Percentiles rank a stretch among this genome's conserved stretches.
Evolutionary conservation across 1,139 yeast genomes (phyloP).

Genomic region (Hyphopichia buzzinii): DNA sequence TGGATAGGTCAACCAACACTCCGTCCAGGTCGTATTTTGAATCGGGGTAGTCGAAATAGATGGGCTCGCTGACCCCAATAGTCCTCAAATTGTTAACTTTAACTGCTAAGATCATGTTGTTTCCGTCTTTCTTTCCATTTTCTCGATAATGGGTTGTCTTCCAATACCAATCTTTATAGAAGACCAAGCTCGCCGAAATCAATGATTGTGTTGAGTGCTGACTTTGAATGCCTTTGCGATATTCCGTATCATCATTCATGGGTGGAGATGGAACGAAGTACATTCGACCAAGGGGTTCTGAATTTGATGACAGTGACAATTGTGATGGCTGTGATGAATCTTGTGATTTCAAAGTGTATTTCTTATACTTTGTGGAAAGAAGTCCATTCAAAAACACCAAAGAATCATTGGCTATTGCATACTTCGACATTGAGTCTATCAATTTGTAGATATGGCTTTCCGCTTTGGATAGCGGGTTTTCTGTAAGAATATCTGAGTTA

Average conservation of each 20-base stretch:
- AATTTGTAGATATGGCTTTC: conserved; percentile 30
- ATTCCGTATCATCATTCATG: conserved; percentile 6
- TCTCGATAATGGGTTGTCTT: conserved; percentile 22
- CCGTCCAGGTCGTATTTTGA: conserved; percentile 7
- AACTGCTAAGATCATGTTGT: conserved; percentile 19
- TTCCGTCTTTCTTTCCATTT: conserved; percentile 2
- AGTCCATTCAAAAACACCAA: conserved; percentile 9
- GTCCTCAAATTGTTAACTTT: conserved; percentile 13
- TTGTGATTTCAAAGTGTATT: conserved; percentile 1
- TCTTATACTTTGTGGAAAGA: conserved; percentile 3
- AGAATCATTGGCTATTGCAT: conserved; percentile 22
- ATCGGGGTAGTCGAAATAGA: conserved; percentile 24
- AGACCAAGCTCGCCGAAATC: conserved; percentile 26
- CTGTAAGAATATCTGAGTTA: conserved; percentile 28
- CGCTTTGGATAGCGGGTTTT: conserved; percentile 32
- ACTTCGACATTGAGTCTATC: conserved; percentile 24
- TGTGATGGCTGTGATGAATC: conserved; percentile 4
- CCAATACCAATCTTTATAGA: conserved; percentile 40
- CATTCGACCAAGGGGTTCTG: conserved; percentile 14
- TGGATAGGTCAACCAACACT: conserved; percentile 1
- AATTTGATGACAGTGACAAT: too few species aligned
- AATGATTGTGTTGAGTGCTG: conserved; percentile 16
- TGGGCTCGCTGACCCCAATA: conserved; percentile 8
- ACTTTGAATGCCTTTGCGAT: conserved; percentile 2
- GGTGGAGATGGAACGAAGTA: conserved; percentile 16